phyloP scores from a whole-genome alignment of 2,329 filamentous ascomycete genomes.

The Claviceps quebecensis region DNA sequence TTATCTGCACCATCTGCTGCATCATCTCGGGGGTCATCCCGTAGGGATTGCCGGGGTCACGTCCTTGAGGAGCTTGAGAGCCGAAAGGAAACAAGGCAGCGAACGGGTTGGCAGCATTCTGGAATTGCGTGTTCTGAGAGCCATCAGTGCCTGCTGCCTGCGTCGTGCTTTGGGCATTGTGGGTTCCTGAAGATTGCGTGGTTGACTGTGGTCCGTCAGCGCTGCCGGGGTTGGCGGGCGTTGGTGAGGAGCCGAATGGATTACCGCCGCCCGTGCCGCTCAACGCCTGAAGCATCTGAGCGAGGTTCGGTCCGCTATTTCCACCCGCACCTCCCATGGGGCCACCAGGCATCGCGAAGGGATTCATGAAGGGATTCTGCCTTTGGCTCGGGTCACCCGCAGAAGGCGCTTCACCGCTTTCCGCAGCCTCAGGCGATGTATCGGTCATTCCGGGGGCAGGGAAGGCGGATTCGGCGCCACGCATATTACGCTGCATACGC shows the following conservation, averaged over 20 bases:
- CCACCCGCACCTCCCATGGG: constrained; percentile 9
- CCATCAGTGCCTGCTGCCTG: constrained; percentile 12
- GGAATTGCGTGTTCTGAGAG: constrained; percentile 17
- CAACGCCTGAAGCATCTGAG: constrained; percentile 17
- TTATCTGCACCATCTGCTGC: constrained; percentile 39
- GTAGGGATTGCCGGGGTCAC: constrained; percentile 25
- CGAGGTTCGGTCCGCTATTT: constrained; percentile 11
- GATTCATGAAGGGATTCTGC: constrained; percentile 31
- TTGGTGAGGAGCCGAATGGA: constrained; percentile 19
- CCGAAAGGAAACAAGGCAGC: constrained; percentile 43
- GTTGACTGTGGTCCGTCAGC: constrained; percentile 11
- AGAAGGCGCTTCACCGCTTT: constrained; percentile 17
- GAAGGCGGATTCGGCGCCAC: constrained; percentile 47
- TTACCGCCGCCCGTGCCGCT: constrained; percentile 18
- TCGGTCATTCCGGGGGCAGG: constrained; percentile 87
- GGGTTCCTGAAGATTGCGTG: constrained; percentile 13
- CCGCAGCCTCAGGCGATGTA: constrained; percentile 50
- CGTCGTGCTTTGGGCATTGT: constrained; percentile 12
- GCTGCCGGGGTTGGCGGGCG: neutral
- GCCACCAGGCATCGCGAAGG: constrained; percentile 16
- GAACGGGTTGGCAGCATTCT: constrained; percentile 48
- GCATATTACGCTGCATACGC: constrained; percentile 64
- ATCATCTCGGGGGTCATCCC: constrained; percentile 40
- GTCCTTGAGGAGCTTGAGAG: constrained; percentile 9
- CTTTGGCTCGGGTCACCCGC: constrained; percentile 11